Conservation (phyloP, 2,329 filamentous ascomycete species). For the Huntiella abstrusa region DNA sequence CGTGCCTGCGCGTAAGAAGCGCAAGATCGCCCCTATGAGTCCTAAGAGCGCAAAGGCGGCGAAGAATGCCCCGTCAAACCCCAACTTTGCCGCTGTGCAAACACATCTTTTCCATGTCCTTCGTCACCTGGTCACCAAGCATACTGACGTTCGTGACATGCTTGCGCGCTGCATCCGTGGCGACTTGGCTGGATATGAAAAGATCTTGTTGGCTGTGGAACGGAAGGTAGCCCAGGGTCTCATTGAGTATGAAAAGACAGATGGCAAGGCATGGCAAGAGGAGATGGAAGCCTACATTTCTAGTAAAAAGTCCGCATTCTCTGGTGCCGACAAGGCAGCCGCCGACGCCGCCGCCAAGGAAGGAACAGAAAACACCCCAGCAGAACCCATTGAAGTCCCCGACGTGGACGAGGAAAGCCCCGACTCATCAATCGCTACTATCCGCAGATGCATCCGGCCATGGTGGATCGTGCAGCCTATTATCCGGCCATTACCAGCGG, state of each 20-base stretch:
- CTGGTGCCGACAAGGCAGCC: slow-evolving; percentile 3
- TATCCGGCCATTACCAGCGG: slow-evolving; percentile 66
- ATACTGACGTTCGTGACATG: slow-evolving; percentile 73
- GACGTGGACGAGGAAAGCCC: slow-evolving; percentile 37
- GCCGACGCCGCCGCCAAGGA: slow-evolving; percentile 13
- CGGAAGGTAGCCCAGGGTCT: slow-evolving; percentile 53
- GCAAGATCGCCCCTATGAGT: slow-evolving; percentile 17
- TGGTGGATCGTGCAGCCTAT: slow-evolving; percentile 88
- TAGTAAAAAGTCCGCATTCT: slow-evolving; percentile 7
- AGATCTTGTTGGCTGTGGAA: slow-evolving; percentile 59
- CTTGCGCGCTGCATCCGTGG: slow-evolving; percentile 50
- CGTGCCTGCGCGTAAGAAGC: slow-evolving; percentile 33
- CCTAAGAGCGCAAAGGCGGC: slow-evolving; percentile 11
- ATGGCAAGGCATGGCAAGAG: slow-evolving; percentile 29
- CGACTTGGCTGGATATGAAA: slow-evolving; percentile 60
- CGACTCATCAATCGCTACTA: slow-evolving; percentile 26
- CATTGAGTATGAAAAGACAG: slow-evolving; percentile 40
- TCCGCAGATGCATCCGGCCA: slow-evolving; percentile 57
- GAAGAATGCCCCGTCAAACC: slow-evolving; percentile 13
- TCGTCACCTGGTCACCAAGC: slow-evolving; percentile 57
- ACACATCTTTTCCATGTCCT: slow-evolving; percentile 86
- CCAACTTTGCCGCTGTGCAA: slow-evolving; percentile 65
- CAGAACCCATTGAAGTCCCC: slow-evolving; percentile 17
- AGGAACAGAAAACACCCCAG: neutral
- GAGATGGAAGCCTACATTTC: slow-evolving; percentile 16